These are phyloP conservation scores for Acacia crassicarpa DNA, from an alignment of 306 rosid genomes.

Conservation along the genomic window DNA sequence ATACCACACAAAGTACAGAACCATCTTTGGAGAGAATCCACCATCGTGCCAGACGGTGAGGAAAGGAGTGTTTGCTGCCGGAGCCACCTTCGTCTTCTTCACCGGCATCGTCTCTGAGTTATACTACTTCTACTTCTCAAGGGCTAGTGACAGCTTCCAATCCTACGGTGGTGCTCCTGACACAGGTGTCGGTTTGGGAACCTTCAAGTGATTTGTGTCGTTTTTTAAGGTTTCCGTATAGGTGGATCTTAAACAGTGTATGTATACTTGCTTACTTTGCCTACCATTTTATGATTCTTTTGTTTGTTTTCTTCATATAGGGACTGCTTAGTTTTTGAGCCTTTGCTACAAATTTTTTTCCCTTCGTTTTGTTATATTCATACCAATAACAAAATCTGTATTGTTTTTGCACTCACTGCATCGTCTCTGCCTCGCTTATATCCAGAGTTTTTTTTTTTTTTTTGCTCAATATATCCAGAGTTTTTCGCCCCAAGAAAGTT, in stretches of 20 bases:
- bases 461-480: neutral
- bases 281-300: neutral
- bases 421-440: no score
- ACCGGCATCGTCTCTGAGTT: constrained; percentile 52
- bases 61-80: constrained; percentile 67
- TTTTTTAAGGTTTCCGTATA: constrained; percentile 5
- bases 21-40: constrained; percentile 34
- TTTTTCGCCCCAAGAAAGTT: no score
- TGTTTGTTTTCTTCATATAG: neutral
- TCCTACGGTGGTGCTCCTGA: constrained; percentile 48
- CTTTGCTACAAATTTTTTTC: neutral
- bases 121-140: constrained; percentile 58
- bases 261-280: neutral
- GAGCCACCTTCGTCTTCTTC: constrained; percentile 63
- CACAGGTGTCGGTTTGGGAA: constrained; percentile 60
- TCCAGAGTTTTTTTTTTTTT: no score
- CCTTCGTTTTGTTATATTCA: neutral
- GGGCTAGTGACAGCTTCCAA: constrained; percentile 57
- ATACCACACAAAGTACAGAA: constrained; percentile 62
- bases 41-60: constrained; percentile 57
- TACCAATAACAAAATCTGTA: constrained; percentile 8
- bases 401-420: neutral
- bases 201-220: constrained; percentile 42
- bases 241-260: constrained; percentile 11
- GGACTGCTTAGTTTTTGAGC: neutral